Evolutionary conservation across 2,329 filamentous ascomycete species (phyloP), one percentile per base, ranked within the genome.

Genomic region (Penicillium expansum): DNA sequence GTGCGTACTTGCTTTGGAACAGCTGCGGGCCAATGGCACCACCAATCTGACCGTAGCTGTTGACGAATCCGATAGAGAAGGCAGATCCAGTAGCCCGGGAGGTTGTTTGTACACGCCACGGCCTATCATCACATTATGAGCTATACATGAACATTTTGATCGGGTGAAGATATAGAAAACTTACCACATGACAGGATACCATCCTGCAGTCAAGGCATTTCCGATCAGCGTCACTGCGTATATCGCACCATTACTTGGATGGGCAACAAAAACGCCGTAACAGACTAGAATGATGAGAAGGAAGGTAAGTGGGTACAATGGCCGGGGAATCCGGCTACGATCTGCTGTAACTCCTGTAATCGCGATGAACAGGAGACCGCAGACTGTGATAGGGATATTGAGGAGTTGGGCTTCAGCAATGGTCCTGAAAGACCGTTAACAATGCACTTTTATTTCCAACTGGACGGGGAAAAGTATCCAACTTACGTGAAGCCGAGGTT

Each of bases 1-100:
- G 78, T 8, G 78, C 78, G 51, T 78, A 82, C 37, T 70, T 70
- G 32, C 70, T 73, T 38, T 71, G 67, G 60, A 81, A 82, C 22
- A 81, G 74, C 62, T 81, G 79, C 10, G 79, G 75, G 0, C 77
- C 79, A 11, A 81, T 72, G 1, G 78, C 77, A 16, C 77, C 78
- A 4, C 79, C 79, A 18, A 82, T 79, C 58, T 81, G 78, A 0
- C 79, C 79, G 60, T 81, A 80, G 55, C 75, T 78, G 59, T 80
- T 81, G 49, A 79, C 78, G 52, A 81, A 82, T 0, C 75, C 79
- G 52, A 82, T 80, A 2, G 77, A 74, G 62, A 82, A 82, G 1
- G 79, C 79, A 0, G 79, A 80, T 0, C 79, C 79, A 0, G 79
- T 82, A 1, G 79, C 76, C 3, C 76, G 61, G 43, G 69, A 72